Base-by-base conservation (phyloP, 768 basidiomycete species). In the Lyophyllum semitale region DNA sequence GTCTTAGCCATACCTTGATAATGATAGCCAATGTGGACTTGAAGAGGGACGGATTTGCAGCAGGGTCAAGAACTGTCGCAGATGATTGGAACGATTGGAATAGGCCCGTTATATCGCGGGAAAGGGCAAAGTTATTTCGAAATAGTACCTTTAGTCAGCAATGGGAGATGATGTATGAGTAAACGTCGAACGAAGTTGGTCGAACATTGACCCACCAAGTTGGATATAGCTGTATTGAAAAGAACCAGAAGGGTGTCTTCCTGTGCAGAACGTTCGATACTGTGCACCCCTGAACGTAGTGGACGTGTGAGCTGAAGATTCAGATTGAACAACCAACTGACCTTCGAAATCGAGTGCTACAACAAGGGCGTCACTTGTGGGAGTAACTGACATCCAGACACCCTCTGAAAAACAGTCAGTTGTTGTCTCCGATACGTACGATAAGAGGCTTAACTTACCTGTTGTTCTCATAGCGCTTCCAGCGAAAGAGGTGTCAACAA, bases 281-380 rank as follows among this genome's bases (percentile, higher is more conserved):
- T 83, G 57, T 85, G 82, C 1, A 86, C 84, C 47, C 84, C 85
- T 74, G 51, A 13, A n/a, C 20, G 48, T 26, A 17, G 15, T 51
- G 51, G 35, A 30, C 17, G 30, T 46, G n/a, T 17, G 42, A 25
- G 37, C 29, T 18, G 29, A 33, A 15, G 22, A 4, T 2, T n/a
- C 4, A n/a, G 8, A 3, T n/a, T 4, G 4, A 7, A 8, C 38
- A 18, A 40, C 38, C 17, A 51, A 51, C 22, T n/a, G n/a, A n/a
- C 85, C 85, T 76, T 87, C 85, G 42, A 87, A 87, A 58, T 87
- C 85, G 6, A 87, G 73, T 3, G 84, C 79, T 1, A 87, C 83
- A 9, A 87, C 69, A 9, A 87, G 61, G 0, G 66, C 66, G 22
- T 83, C 78, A 45, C 78, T 70, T 0, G 84, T 85, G 0, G 85